These are phyloP conservation scores for Lentinula aciculospora DNA, from an alignment of 768 basidiomycete genomes.

Conservation along the genomic window DNA sequence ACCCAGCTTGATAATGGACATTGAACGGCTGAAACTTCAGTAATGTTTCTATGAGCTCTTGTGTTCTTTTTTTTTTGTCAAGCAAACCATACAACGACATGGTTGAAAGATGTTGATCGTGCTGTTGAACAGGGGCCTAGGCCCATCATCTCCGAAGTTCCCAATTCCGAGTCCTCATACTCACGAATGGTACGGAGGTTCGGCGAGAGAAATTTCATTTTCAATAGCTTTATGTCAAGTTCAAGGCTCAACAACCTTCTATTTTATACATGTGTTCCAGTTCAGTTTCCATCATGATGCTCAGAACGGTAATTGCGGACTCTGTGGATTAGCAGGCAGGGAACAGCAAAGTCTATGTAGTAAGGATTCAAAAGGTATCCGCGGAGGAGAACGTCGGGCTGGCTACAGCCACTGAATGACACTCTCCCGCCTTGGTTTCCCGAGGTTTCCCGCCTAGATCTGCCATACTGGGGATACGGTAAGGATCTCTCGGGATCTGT, in stretches of 20 bases:
- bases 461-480: too few relatives aligned
- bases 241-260: not conserved
- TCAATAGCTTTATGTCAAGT: not conserved
- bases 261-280: not conserved
- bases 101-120: too few relatives aligned
- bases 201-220: not conserved
- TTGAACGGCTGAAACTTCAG: not conserved
- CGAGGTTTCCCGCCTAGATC: not conserved
- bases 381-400: too few relatives aligned
- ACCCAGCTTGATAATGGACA: not conserved
- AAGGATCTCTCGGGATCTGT: not conserved
- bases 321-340: too few relatives aligned
- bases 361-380: too few relatives aligned
- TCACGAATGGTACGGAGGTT: not conserved
- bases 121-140: too few relatives aligned
- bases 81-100: not conserved
- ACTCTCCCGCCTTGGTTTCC: not conserved
- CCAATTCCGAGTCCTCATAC: not conserved
- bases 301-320: too few relatives aligned
- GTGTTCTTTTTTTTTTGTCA: not conserved
- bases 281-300: too few relatives aligned
- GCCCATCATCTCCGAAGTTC: too few relatives aligned
- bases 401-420: too few relatives aligned
- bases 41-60: not conserved
- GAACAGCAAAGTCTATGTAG: too few relatives aligned